These are phyloP conservation scores for Talaromyces verruculosus DNA, from an alignment of 2,329 filamentous ascomycete genomes.

Conservation along the genomic window DNA sequence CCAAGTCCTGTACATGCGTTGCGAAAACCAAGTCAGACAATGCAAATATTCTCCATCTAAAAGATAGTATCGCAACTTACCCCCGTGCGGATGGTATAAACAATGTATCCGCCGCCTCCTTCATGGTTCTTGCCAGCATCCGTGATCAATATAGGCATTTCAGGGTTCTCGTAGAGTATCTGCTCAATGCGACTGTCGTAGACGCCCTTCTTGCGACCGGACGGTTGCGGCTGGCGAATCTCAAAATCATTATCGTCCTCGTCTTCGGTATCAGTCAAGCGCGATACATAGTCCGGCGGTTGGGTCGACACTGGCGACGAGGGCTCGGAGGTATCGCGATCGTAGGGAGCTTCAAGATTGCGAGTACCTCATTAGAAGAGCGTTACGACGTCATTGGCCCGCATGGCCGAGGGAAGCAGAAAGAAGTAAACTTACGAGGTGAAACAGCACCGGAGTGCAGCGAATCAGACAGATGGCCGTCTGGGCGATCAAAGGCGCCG, in stretches of 20 bases:
- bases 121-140: conserved; percentile 95
- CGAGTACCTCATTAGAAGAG: background rate
- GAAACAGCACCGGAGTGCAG: conserved; percentile 57
- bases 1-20: conserved; percentile 72
- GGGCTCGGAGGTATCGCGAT: conserved; percentile 62
- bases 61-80: conserved; percentile 52
- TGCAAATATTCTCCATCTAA: background rate
- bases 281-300: conserved; percentile 57
- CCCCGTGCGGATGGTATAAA: conserved; percentile 93
- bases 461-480: conserved; percentile 71
- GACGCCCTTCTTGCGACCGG: conserved; percentile 70
- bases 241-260: conserved; percentile 58
- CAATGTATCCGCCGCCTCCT: conserved; percentile 88
- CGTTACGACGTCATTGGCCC: conserved; percentile 11
- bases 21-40: conserved; percentile 17
- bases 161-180: conserved; percentile 91
- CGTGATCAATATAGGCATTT: conserved; percentile 85
- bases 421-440: conserved; percentile 51
- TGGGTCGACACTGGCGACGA: conserved; percentile 71
- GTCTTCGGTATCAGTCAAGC: conserved; percentile 56
- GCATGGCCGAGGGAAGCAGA: background rate
- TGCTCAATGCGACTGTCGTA: conserved; percentile 97
- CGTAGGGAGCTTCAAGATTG: conserved; percentile 51
- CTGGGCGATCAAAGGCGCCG: conserved; percentile 85
- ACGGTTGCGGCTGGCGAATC: conserved; percentile 49